Evolutionary conservation across 2,329 filamentous ascomycete genomes (phyloP).

Genomic region (Exserohilum rostratum): DNA sequence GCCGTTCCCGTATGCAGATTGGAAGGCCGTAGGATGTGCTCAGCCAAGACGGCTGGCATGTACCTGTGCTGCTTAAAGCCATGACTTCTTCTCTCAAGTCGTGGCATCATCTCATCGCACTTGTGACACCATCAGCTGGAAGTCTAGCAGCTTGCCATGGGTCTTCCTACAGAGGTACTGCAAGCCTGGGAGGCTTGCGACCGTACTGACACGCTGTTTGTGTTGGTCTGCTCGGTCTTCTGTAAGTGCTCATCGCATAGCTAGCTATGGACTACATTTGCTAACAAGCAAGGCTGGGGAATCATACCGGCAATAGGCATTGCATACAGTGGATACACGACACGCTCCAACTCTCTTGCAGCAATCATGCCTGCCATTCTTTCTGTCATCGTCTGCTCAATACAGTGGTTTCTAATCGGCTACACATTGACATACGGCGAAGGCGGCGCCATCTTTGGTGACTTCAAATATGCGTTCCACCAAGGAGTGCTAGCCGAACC

Average conservation of each 20-base stretch:
- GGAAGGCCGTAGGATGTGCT: conserved; percentile 7
- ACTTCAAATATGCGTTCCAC: conserved; percentile 55
- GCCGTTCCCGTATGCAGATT: conserved; percentile 16
- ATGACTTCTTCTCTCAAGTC: not conserved
- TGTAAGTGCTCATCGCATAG: conserved; percentile 33
- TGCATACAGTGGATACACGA: conserved; percentile 58
- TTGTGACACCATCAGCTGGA: not conserved
- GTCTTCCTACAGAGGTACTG: conserved; percentile 34
- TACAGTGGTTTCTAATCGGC: conserved; percentile 59
- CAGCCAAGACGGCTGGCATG: conserved; percentile 16
- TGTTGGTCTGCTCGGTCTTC: conserved; percentile 59
- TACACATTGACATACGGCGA: conserved; percentile 59
- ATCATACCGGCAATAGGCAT: conserved; percentile 60
- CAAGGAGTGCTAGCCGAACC: conserved; percentile 55
- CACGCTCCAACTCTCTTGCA: conserved; percentile 55
- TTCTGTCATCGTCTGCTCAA: conserved; percentile 55
- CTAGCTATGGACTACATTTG: not conserved
- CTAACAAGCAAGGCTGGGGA: conserved; percentile 50
- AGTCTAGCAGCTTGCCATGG: conserved; percentile 19
- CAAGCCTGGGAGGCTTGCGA: conserved; percentile 59
- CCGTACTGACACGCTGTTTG: conserved; percentile 59
- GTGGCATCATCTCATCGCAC: not conserved
- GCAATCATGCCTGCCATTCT: conserved; percentile 57
- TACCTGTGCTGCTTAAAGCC: conserved; percentile 16
- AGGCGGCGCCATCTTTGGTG: conserved; percentile 54